Base-by-base conservation (phyloP, 2,329 filamentous ascomycete species). In the Pseudopithomyces chartarum region DNA sequence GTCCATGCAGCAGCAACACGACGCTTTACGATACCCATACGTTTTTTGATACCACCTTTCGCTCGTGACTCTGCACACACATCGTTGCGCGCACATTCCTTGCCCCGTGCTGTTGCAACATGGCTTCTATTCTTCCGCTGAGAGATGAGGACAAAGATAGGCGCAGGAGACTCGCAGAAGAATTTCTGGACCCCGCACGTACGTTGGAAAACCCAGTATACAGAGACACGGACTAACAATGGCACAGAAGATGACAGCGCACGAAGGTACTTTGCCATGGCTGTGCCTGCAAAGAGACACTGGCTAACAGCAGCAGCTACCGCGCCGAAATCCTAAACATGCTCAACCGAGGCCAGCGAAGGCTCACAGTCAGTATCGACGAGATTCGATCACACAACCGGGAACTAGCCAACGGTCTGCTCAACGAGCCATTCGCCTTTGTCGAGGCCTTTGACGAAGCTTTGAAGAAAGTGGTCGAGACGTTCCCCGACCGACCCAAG, bases 181-280 rank as follows among this genome's bases (percentile, higher is more conserved):
- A 97, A 76, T 97, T 98, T 72, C 86, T 98, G 42, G 94, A 97
- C 81, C 94, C 48, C 38, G 48, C 94, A 59, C 88, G 92, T 97
- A 85, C 70, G 88, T 77, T 43, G n/a, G 29, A 38, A 22, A 23
- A 33, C 17, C 34, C 19, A 12, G 13, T 12, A 40, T 33, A 22
- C 19, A 10, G 19, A 7, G 10, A 10, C 36, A 17, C 39, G 52
- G 33, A 52, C 71, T 78, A 59, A 78, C 59, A 39, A 44, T 38
- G 39, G 22, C 42, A 22, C 57, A 87, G 85, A 78, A 65, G 85
- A 87, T 77, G 80, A 81, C 22, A 77, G 82, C 59, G 82, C 82
- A 57, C 81, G 84, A 71, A 84, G 81, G 81, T 84, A 73, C 19
- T 5, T 15, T 17, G 17, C 26, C 19, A 39, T 22, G 29, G 11